A percentile compares a stretch with the other conserved stretches of the same genome.
phyloP scores from a whole-genome alignment of 305 asterid genomes.

The Rubia tinctorum region DNA sequence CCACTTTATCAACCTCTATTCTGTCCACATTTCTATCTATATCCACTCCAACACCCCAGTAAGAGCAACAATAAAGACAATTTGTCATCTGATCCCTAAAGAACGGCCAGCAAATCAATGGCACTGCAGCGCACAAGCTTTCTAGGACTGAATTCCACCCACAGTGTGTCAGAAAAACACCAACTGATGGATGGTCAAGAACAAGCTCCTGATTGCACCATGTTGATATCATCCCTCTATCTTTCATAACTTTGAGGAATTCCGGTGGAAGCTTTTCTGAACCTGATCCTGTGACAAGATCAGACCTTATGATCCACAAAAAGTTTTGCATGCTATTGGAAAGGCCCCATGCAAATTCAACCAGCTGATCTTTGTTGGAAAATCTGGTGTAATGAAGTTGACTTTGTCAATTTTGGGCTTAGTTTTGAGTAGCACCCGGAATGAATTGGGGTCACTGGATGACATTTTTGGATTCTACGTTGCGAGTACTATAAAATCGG shows the following conservation, averaged over 20 bases:
- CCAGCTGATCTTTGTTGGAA: too few species aligned
- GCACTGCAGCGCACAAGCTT: conserved; percentile 1
- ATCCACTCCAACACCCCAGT: conserved; percentile 9
- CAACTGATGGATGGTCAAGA: conserved; percentile 2
- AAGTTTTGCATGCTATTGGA: conserved; percentile 12
- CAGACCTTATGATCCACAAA: conserved; percentile 18
- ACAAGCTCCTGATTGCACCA: conserved; percentile 13
- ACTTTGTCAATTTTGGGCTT: too few species aligned
- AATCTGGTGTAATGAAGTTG: too few species aligned
- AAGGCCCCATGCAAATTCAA: conserved; percentile 17
- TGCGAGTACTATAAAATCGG: too few species aligned
- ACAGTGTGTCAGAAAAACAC: conserved; percentile 7
- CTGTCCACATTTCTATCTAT: conserved; percentile 6
- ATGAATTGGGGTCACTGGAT: too few species aligned
- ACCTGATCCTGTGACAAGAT: conserved; percentile 13
- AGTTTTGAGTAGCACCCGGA: too few species aligned
- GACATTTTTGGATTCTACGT: too few species aligned
- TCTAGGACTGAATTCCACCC: conserved; percentile 7
- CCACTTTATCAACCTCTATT: conserved; percentile 1
- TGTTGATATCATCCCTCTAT: conserved; percentile 8
- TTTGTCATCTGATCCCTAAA: neutral
- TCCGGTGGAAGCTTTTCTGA: neutral
- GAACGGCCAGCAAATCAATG: conserved; percentile 6
- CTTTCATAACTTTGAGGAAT: neutral
- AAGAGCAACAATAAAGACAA: neutral